Evolutionary conservation across 352 stramenopile species (phyloP), one percentile per base, ranked within the genome.

Genomic region (Globisporangium splendens): DNA sequence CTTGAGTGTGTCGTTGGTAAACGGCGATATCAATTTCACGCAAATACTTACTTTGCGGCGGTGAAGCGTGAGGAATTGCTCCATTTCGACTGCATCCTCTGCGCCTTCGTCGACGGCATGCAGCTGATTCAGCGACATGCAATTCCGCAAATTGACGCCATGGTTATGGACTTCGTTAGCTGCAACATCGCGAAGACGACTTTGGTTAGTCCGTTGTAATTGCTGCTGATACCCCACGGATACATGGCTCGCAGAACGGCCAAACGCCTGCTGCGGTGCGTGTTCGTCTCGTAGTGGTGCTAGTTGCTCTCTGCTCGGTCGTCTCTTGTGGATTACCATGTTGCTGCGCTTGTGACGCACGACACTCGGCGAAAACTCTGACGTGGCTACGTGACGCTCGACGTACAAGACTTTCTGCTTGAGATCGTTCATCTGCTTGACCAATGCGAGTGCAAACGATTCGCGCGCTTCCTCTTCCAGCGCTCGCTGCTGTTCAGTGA

Each of bases 371-470:
- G 33, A 58, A 14, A 14, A 31, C 14, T 50, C 35, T 33, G 22
- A 4, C 11, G 12, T 43, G 10, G 54, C 39, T 48, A 46, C 15
- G 13, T 63, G 56, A 3, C 59, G 59, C 46, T 83, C 73, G 3
- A 83, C 52, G 62, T 68, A 79, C 7, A 61, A 24, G 31, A 83
- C 35, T 44, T 80, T 80, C 10, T 61, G 54, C 8, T 63, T 59
- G 12, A 83, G 68, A 0, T 63, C 68, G 2, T 21, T 28, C n/a
- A 77, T n/a, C 14, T 70, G 59, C 22, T 41, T 42, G 22, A 69
- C 56, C 17, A 79, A 12, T 1, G 39, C 39, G 17, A 11, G 17
- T 28, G 60, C 54, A 8, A 70, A 24, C 4, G 31, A 61, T 22
- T 65, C 38, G 39, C 62, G 8, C 18, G 31, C 20, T 31, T n/a